A percentile compares a stretch with the other conserved stretches of the same genome.
phyloP scores from a whole-genome alignment of 371 early-diverging fungal genomes.

The Apophysomyces trapeziformis region DNA sequence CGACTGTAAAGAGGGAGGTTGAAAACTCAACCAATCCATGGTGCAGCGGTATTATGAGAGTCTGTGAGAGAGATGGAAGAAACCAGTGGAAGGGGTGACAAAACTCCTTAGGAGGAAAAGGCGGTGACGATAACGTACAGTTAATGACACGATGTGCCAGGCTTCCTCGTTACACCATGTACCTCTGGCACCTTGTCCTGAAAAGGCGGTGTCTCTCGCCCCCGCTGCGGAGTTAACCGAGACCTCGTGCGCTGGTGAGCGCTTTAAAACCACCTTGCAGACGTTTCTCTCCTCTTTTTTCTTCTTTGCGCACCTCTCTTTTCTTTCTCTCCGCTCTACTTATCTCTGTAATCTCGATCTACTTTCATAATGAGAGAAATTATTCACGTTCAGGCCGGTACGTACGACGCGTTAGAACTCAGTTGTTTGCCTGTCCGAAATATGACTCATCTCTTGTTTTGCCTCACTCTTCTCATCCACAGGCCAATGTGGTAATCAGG shows the following conservation, averaged over 20 bases:
- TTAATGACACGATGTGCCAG: slow-evolving; percentile 8
- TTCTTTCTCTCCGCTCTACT: background rate
- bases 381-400: slow-evolving; percentile 98
- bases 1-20: too few species aligned
- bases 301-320: slow-evolving; percentile 3
- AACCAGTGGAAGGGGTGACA: background rate
- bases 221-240: slow-evolving; percentile 5
- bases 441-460: background rate
- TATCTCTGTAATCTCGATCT: slow-evolving; percentile 2
- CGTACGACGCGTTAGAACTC: slow-evolving; percentile 14
- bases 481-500: slow-evolving; percentile 91
- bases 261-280: slow-evolving; percentile 12
- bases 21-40: too few species aligned
- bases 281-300: background rate
- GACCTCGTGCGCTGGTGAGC: slow-evolving; percentile 3
- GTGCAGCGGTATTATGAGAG: too few species aligned
- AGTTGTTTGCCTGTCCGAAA: background rate
- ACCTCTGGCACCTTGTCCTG: slow-evolving; percentile 8
- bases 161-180: slow-evolving; percentile 10
- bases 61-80: background rate
- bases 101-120: slow-evolving; percentile 10
- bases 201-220: slow-evolving; percentile 11
- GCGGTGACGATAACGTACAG: slow-evolving; percentile 2
- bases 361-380: slow-evolving; percentile 94
- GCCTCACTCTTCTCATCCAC: slow-evolving; percentile 10